These are phyloP conservation scores for Arachnomyces sp. DNA, from an alignment of 2,329 filamentous ascomycete species.

Conservation along the genomic window DNA sequence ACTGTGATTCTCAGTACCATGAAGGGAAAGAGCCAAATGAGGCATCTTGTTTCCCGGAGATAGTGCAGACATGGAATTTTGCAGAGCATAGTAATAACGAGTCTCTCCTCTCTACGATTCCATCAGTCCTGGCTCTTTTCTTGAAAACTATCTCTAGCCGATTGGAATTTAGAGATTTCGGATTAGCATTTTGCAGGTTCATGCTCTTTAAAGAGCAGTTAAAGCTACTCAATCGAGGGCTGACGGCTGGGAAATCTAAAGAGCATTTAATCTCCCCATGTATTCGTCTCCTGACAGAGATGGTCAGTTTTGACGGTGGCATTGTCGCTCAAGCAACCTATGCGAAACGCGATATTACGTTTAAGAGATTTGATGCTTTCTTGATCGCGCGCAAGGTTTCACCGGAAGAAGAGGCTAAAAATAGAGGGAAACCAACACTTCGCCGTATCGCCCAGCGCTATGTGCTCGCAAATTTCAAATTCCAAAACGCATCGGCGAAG, in stretches of 20 bases:
- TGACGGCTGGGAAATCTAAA: constrained; percentile 74
- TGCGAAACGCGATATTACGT: constrained; percentile 66
- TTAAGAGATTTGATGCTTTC: constrained; percentile 73
- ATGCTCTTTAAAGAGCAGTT: constrained; percentile 73
- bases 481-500: constrained; percentile 69
- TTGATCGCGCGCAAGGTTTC: constrained; percentile 58
- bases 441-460: constrained; percentile 78
- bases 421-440: constrained; percentile 65
- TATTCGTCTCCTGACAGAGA: constrained; percentile 74
- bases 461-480: constrained; percentile 69
- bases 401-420: constrained; percentile 49
- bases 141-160: constrained; percentile 68
- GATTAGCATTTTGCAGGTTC: constrained; percentile 70
- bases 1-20: constrained; percentile 47
- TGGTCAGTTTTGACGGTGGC: constrained; percentile 80
- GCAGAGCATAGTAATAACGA: constrained; percentile 75
- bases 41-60: constrained; percentile 62
- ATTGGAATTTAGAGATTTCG: constrained; percentile 67
- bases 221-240: constrained; percentile 68
- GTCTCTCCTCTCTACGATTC: constrained; percentile 68
- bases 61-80: constrained; percentile 84
- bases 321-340: constrained; percentile 70
- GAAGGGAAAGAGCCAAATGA: constrained; percentile 46
- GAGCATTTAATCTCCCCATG: constrained; percentile 85
- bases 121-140: constrained; percentile 73